Conservation (phyloP, 2,329 filamentous ascomycete genomes). For the Diaporthe sp. region DNA sequence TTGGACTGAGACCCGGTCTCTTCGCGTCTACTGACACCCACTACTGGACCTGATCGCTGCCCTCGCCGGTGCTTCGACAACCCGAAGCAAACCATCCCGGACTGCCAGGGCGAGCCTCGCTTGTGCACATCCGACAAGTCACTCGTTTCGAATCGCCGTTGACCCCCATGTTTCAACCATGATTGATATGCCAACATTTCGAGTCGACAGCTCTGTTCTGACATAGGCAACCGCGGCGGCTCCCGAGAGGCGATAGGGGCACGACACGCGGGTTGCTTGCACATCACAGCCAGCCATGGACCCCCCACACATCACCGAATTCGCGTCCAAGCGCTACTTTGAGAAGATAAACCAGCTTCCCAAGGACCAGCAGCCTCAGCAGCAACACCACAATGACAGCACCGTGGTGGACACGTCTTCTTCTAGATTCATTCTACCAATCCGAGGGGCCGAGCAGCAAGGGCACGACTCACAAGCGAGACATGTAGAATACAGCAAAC, state of each 20-base stretch:
- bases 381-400: slow-evolving; percentile 47
- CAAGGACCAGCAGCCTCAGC: slow-evolving; percentile 60
- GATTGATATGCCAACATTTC: slow-evolving; percentile 48
- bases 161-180: slow-evolving; percentile 51
- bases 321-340: slow-evolving; percentile 75
- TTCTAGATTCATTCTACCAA: slow-evolving; percentile 48
- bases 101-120: not conserved
- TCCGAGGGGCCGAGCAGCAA: slow-evolving; percentile 45
- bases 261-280: slow-evolving; percentile 30
- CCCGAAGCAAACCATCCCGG: not conserved
- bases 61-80: not conserved
- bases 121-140: slow-evolving; percentile 4
- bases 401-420: slow-evolving; percentile 46
- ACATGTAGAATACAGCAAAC: slow-evolving; percentile 46
- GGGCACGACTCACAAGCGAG: slow-evolving; percentile 42
- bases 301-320: slow-evolving; percentile 74
- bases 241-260: slow-evolving; percentile 40
- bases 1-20: not conserved
- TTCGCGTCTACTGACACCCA: not conserved
- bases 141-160: slow-evolving; percentile 20
- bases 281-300: slow-evolving; percentile 62
- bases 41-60: not conserved
- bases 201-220: slow-evolving; percentile 42
- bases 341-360: slow-evolving; percentile 71
- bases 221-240: slow-evolving; percentile 36